Evolutionary conservation across 2,329 filamentous ascomycete genomes (phyloP).

Genomic region (Curvularia hawaiiensis): DNA sequence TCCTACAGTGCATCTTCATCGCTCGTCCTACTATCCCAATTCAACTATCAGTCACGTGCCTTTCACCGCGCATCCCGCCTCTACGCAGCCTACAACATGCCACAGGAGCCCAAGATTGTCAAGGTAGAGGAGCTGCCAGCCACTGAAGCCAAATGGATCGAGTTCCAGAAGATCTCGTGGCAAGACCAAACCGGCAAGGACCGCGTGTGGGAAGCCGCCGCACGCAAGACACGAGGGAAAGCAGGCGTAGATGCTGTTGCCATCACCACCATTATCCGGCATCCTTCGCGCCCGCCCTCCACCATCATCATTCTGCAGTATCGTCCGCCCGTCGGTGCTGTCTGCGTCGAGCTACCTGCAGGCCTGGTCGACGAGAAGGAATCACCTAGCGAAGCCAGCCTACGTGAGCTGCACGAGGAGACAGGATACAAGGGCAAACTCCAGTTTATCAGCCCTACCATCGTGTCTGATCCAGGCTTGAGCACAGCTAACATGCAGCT

Average conservation of each 20-base stretch:
- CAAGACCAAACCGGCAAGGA: constrained; percentile 52
- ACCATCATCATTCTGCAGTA: constrained; percentile 66
- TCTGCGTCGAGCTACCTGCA: constrained; percentile 65
- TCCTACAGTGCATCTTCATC: not conserved
- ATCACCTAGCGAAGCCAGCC: constrained; percentile 59
- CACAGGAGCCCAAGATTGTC: constrained; percentile 36
- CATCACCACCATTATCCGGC: constrained; percentile 60
- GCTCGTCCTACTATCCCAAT: not conserved
- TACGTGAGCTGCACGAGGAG: constrained; percentile 66
- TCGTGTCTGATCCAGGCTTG: constrained; percentile 69
- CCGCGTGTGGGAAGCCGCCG: constrained; percentile 58
- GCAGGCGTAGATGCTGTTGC: constrained; percentile 66
- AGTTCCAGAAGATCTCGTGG: constrained; percentile 61
- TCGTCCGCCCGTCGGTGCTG: constrained; percentile 62
- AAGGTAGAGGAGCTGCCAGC: constrained; percentile 55
- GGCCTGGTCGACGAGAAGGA: constrained; percentile 65
- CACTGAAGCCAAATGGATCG: constrained; percentile 62
- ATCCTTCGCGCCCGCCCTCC: constrained; percentile 52
- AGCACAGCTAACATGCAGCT: constrained; percentile 66
- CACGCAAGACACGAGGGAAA: constrained; percentile 58
- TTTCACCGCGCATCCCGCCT: constrained; percentile 21
- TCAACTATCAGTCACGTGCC: constrained; percentile 3
- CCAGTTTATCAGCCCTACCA: constrained; percentile 63
- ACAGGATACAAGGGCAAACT: constrained; percentile 64
- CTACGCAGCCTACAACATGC: constrained; percentile 41